Evolutionary conservation across 1,284 basidiomycete species (phyloP).

Genomic region (Macrocystidia cucumis): DNA sequence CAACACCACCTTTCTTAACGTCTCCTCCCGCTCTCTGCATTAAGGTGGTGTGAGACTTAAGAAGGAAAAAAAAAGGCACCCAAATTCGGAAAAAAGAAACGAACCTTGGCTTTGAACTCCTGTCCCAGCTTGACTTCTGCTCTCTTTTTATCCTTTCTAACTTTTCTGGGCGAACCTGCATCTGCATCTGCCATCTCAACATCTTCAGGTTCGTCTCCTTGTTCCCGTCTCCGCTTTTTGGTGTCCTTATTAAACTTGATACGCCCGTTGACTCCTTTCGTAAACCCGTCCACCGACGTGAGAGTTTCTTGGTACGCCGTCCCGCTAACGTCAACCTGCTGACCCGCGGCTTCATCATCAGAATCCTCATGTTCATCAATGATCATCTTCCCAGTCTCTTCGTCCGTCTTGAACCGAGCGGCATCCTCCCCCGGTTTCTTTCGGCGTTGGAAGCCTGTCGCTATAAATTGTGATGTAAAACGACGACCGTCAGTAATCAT

Average conservation of each 20-base stretch:
- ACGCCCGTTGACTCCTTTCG: conserved; percentile 74
- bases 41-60: conserved; percentile 6
- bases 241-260: conserved; percentile 98
- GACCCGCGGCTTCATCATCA: conserved; percentile 33
- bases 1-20: conserved; percentile 78
- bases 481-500: conserved; percentile 4
- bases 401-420: conserved; percentile 82
- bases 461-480: conserved; percentile 9
- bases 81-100: conserved; percentile 11
- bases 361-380: conserved; percentile 54
- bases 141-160: conserved; percentile 54
- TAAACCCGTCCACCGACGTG: conserved; percentile 85
- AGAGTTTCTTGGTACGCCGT: conserved; percentile 80
- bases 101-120: conserved; percentile 85
- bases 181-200: conserved; percentile 64
- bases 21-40: conserved; percentile 86
- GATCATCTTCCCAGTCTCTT: conserved; percentile 83
- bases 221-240: conserved; percentile 73
- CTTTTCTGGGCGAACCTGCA: conserved; percentile 24
- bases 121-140: conserved; percentile 62
- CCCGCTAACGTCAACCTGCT: conserved; percentile 63
- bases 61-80: not conserved
- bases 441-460: conserved; percentile 49
- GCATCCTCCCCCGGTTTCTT: conserved; percentile 89
- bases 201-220: conserved; percentile 49